Conservation (phyloP, 176 grass and related monocot species). For the Paspalum vaginatum region DNA sequence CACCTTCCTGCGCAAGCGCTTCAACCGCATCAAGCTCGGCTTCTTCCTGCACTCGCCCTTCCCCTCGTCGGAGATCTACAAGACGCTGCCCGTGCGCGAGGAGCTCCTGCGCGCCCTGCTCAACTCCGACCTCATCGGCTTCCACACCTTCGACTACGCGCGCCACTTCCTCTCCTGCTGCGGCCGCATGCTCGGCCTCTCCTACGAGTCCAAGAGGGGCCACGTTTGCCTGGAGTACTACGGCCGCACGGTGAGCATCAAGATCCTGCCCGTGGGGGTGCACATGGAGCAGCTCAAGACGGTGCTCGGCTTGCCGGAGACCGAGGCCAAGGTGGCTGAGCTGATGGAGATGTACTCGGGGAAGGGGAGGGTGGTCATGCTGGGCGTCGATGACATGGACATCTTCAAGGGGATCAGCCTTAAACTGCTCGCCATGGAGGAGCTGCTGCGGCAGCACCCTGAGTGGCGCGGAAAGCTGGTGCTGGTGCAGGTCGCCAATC, state of each 20-base stretch:
- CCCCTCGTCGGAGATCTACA: slow-evolving; percentile 93
- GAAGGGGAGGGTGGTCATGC: slow-evolving; percentile 70
- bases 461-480: slow-evolving; percentile 88
- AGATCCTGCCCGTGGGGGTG: slow-evolving; percentile 84
- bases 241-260: slow-evolving; percentile 91
- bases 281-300: slow-evolving; percentile 76
- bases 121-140: slow-evolving; percentile 93
- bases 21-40: slow-evolving; percentile 88
- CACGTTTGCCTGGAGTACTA: slow-evolving; percentile 93
- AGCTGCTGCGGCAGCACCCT: slow-evolving; percentile 71
- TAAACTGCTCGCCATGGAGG: slow-evolving; percentile 88
- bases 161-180: slow-evolving; percentile 97
- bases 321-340: slow-evolving; percentile 69
- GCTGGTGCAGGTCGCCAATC: slow-evolving; percentile 89
- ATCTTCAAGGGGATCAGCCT: slow-evolving; percentile 98
- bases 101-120: slow-evolving; percentile 82
- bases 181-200: slow-evolving; percentile 79
- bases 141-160: slow-evolving; percentile 97
- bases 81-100: slow-evolving; percentile 86
- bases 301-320: slow-evolving; percentile 60
- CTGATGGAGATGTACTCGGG: slow-evolving; percentile 64
- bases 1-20: slow-evolving; percentile 87
- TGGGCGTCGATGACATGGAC: slow-evolving; percentile 98
- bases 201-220: slow-evolving; percentile 85
- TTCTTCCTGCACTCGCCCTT: slow-evolving; percentile 95